Evolutionary conservation across 352 stramenopile genomes (phyloP).

Genomic region (Globisporangium perplexum): DNA sequence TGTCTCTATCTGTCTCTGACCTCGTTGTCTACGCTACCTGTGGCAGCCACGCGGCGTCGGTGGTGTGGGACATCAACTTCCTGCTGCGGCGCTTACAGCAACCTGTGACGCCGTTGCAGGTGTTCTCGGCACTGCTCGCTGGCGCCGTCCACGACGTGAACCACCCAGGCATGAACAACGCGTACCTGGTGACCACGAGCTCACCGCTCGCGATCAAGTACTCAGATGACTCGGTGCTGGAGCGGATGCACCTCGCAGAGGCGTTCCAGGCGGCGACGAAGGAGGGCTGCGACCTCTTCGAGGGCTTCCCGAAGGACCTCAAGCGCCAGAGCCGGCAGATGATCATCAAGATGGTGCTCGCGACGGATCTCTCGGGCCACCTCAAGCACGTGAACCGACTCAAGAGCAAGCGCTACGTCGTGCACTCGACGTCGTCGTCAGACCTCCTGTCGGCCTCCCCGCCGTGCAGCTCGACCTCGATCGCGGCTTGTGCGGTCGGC

Average conservation of each 20-base stretch:
- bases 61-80: constrained; percentile 71
- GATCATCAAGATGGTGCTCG: constrained; percentile 82
- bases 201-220: constrained; percentile 89
- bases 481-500: background rate
- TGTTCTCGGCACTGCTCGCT: constrained; percentile 85
- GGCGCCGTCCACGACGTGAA: constrained; percentile 90
- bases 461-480: background rate
- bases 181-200: constrained; percentile 81
- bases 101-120: constrained; percentile 31
- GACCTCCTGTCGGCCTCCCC: constrained; percentile 14
- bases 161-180: constrained; percentile 91
- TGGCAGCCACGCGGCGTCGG: constrained; percentile 54
- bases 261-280: constrained; percentile 63
- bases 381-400: constrained; percentile 71
- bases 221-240: constrained; percentile 91
- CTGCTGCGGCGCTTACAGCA: constrained; percentile 47
- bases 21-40: background rate
- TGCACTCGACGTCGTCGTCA: constrained; percentile 25
- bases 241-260: constrained; percentile 71
- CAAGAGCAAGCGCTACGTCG: constrained; percentile 63
- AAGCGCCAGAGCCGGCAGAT: constrained; percentile 48
- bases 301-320: constrained; percentile 45
- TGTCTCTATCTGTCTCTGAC: background rate
- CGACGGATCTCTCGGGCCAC: constrained; percentile 73
- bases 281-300: constrained; percentile 65